These are phyloP conservation scores for Pestalotiopsis fici DNA, from an alignment of 2,329 filamentous ascomycete species.

Conservation along the genomic window DNA sequence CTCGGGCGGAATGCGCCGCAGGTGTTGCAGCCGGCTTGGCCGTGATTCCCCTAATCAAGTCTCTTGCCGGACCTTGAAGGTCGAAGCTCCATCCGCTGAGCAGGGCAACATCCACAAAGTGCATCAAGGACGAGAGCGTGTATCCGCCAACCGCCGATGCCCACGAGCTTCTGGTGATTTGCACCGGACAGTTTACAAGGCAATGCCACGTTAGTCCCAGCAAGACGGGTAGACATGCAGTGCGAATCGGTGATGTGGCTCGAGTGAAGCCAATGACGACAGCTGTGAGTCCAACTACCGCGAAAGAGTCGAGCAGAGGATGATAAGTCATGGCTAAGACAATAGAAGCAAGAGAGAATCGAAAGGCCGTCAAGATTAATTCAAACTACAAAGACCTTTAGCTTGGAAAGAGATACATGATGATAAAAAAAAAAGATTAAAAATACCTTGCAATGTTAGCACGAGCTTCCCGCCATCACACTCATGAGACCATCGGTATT, in stretches of 20 bases:
- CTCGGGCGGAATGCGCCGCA: background rate
- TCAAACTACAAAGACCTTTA: too few relatives aligned
- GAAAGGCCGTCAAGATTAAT: too few relatives aligned
- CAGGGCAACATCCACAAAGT: slow-evolving; percentile 12
- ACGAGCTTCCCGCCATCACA: too few relatives aligned
- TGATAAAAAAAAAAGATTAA: too few relatives aligned
- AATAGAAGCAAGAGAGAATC: too few relatives aligned
- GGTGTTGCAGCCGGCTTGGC: background rate
- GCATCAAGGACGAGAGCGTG: slow-evolving; percentile 9
- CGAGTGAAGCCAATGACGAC: background rate
- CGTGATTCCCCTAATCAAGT: background rate
- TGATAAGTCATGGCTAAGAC: background rate
- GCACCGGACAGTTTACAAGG: slow-evolving; percentile 2
- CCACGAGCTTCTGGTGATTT: slow-evolving; percentile 12
- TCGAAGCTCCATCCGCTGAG: slow-evolving; percentile 12
- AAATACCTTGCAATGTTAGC: too few relatives aligned
- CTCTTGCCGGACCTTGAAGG: background rate
- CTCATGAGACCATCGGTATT: too few relatives aligned
- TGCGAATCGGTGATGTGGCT: background rate
- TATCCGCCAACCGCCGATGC: slow-evolving; percentile 12
- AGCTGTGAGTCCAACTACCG: background rate
- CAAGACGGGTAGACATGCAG: slow-evolving; percentile 7
- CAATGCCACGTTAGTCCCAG: slow-evolving; percentile 10
- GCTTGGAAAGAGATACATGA: too few relatives aligned
- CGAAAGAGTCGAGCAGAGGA: background rate